Base-by-base conservation (phyloP, 1,139 yeast genomes). In the Neolecta irregularis region DNA sequence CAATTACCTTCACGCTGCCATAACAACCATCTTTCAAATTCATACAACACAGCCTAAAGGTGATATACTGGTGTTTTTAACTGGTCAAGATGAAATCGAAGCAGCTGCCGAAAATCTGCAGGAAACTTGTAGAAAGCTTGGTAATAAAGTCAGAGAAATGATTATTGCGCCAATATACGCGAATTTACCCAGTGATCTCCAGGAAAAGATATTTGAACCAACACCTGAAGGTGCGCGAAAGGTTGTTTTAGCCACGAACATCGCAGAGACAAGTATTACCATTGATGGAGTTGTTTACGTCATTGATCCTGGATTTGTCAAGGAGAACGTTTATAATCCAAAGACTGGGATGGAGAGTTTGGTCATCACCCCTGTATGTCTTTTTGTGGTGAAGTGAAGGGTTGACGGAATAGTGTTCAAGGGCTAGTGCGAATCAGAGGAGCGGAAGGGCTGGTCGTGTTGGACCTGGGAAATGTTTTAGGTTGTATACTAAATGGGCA, bases 21-120 rank as follows among this genome's bases (percentile, higher is more conserved):
- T 81, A 17, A 78, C 80, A 2, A 75, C 92, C 0, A 71, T 78
- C 2, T 71, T 77, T 44, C 92, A 78, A 49, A 77, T 80, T 26
- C 93, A 80, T 47, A 66, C 78, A 2, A 69, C 92, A 0, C 70
- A 70, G 1, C 64, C 69, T 0, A 37, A 40, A 6, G 46, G 46
- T 9, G 96, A 85, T 51, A 76, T 88, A n/a, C 57, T 88, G 18
- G 93, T 85, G 1, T 88, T 88, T 53, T 55, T 88, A 24, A 79
- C 93, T 0, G 48, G 98, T 33, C 95, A 85, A 53, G 96, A 85
- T 38, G 98, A 88, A 49, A 88, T 88, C 40, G 95, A 85, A 50
- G 62, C 69, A 2, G 69, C 78, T 64, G 81, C 76, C 33, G 88
- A 77, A 38, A 71, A 69, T 35, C 54, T 88, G 22, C 56, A 63